A percentile compares a stretch with the other conserved stretches of the same genome.
Conservation (phyloP, 352 stramenopile species). For the Aphanomyces astaci region DNA sequence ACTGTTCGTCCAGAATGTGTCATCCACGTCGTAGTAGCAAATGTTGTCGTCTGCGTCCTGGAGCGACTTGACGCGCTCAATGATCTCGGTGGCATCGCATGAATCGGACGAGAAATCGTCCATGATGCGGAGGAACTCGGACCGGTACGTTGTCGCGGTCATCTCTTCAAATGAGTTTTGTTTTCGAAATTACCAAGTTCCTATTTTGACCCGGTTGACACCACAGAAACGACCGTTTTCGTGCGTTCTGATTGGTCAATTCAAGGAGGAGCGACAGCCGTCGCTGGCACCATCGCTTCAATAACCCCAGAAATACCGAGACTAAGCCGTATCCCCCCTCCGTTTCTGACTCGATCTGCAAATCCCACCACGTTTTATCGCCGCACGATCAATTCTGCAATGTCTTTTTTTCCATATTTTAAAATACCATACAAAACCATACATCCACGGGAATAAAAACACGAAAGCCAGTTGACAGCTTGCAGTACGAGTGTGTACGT, state of each 20-base stretch:
- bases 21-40: background rate
- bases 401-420: background rate
- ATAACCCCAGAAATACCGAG: background rate
- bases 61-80: conserved; percentile 59
- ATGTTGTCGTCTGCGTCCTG: conserved; percentile 33
- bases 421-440: background rate
- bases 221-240: conserved; percentile 12
- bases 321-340: background rate
- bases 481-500: no score
- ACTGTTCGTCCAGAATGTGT: background rate
- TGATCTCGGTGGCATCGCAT: conserved; percentile 51
- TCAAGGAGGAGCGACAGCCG: background rate
- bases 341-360: conserved; percentile 11
- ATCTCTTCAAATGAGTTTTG: background rate
- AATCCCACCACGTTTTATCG: background rate
- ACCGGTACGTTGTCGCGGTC: background rate
- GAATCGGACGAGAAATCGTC: conserved; percentile 62
- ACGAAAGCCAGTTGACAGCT: conserved; percentile 1
- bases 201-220: conserved; percentile 10
- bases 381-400: background rate
- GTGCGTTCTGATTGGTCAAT: background rate
- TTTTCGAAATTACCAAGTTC: conserved; percentile 1
- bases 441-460: background rate
- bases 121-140: conserved; percentile 66
- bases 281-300: background rate